Percentiles rank a stretch among this genome's conserved stretches.
Conservation (phyloP, 2,329 filamentous ascomycete genomes). For the Periconia digitata region DNA sequence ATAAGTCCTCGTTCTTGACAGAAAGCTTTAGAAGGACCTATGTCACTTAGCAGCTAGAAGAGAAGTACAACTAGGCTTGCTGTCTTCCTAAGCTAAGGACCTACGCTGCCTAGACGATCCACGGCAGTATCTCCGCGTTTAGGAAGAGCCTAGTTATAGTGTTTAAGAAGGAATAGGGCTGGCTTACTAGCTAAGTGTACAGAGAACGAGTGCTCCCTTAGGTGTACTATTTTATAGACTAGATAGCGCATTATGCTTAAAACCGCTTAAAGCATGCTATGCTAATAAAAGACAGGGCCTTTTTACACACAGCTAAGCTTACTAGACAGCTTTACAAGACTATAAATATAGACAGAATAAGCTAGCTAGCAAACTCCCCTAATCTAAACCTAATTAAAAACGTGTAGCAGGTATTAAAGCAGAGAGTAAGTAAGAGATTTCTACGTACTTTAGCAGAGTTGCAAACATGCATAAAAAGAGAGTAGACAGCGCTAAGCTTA, state of each 20-base stretch:
- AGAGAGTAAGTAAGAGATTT: constrained; percentile 11
- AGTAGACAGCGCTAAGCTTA: constrained; percentile 7
- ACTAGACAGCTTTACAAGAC: constrained; percentile 10
- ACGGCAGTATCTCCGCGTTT: constrained; percentile 14
- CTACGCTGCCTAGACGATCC: constrained; percentile 14
- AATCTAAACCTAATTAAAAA: constrained; percentile 16
- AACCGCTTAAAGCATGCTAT: constrained; percentile 4
- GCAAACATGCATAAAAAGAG: constrained; percentile 11
- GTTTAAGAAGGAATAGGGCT: constrained; percentile 10
- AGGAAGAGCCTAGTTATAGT: constrained; percentile 10
- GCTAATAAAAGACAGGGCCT: constrained; percentile 15
- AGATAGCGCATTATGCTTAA: constrained; percentile 7
- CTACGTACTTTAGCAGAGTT: constrained; percentile 9
- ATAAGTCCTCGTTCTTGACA: constrained; percentile 12
- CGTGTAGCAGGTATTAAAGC: constrained; percentile 13
- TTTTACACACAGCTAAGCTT: constrained; percentile 11
- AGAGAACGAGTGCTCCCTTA: constrained; percentile 9
- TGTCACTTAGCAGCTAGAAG: constrained; percentile 11
- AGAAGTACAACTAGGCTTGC: constrained; percentile 15
- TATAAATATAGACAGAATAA: constrained; percentile 8
- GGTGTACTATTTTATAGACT: constrained; percentile 12
- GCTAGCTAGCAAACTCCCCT: constrained; percentile 13
- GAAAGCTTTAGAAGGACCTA: constrained; percentile 10
- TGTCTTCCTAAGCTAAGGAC: constrained; percentile 15
- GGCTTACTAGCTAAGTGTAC: constrained; percentile 9